phyloP scores from a whole-genome alignment of 225 moss, liverwort and hornwort species.

The Thuidium tamariscinum region DNA sequence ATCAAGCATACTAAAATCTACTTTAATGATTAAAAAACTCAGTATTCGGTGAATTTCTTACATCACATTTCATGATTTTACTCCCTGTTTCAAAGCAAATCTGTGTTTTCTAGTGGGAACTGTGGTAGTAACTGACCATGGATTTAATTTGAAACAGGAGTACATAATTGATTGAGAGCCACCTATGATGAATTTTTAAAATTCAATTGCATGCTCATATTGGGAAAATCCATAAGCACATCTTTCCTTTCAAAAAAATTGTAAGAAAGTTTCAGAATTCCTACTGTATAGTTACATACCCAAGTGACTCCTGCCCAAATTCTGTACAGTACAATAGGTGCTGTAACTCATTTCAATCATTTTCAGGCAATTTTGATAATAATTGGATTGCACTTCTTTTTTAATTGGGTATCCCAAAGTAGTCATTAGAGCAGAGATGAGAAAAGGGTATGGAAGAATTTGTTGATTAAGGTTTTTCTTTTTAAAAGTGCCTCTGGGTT shows the following conservation, averaged over 20 bases:
- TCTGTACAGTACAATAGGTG: neutral
- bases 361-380: neutral
- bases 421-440: neutral
- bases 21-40: accelerated
- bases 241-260: too few species aligned
- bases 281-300: neutral
- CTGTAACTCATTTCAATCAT: neutral
- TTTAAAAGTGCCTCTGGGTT: too few species aligned
- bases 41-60: neutral
- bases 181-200: neutral
- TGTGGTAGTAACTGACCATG: too few species aligned
- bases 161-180: neutral
- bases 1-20: neutral
- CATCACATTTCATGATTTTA: neutral
- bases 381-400: neutral
- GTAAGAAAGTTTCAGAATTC: too few species aligned
- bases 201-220: neutral
- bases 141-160: too few species aligned
- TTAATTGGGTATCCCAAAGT: neutral
- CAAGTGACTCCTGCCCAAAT: neutral
- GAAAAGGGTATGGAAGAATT: neutral
- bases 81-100: too few species aligned
- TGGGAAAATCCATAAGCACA: neutral
- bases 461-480: neutral
- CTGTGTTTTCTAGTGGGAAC: too few species aligned